Conservation (phyloP, 78 protist species). For the Polysphondylium violaceum region DNA sequence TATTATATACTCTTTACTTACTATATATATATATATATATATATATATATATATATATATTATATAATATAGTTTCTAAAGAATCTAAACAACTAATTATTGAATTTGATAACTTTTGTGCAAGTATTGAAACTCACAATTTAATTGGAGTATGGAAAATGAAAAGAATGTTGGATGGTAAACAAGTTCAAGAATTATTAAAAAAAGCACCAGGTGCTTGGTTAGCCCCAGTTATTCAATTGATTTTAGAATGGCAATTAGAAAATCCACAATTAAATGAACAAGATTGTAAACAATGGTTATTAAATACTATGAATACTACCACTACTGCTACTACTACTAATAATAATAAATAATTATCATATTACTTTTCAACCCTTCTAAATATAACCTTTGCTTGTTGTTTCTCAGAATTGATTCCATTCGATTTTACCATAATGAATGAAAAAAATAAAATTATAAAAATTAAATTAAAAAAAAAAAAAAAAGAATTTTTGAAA, state of each 20-base stretch:
- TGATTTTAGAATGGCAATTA: conserved; percentile 70
- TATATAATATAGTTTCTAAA: conserved; percentile 5
- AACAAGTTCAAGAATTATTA: conserved; percentile 48
- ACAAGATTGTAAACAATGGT: conserved; percentile 62
- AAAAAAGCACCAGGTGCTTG: conserved; percentile 45
- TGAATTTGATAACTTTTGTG: conserved; percentile 21
- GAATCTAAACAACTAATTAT: not conserved
- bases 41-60: not conserved
- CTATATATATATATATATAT: too few relatives aligned
- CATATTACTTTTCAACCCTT: too few relatives aligned
- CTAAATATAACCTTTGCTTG: too few relatives aligned
- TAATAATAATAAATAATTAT: too few relatives aligned
- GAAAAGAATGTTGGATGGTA: conserved; percentile 69
- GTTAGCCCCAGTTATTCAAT: conserved; percentile 59
- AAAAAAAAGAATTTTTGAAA: too few relatives aligned
- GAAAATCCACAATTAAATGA: conserved; percentile 31
- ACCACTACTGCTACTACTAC: too few relatives aligned
- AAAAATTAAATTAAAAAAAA: too few relatives aligned
- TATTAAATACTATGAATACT: too few relatives aligned
- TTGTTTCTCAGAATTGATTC: too few relatives aligned
- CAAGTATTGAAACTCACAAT: conserved; percentile 19
- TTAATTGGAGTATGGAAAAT: conserved; percentile 63
- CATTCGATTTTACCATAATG: too few relatives aligned
- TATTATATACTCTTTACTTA: not conserved
- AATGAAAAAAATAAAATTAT: too few relatives aligned